Evolutionary conservation across 108 stramenopile genomes (phyloP), one percentile per base, ranked within the genome.

Genomic region (Cyclostephanos tholiformis): DNA sequence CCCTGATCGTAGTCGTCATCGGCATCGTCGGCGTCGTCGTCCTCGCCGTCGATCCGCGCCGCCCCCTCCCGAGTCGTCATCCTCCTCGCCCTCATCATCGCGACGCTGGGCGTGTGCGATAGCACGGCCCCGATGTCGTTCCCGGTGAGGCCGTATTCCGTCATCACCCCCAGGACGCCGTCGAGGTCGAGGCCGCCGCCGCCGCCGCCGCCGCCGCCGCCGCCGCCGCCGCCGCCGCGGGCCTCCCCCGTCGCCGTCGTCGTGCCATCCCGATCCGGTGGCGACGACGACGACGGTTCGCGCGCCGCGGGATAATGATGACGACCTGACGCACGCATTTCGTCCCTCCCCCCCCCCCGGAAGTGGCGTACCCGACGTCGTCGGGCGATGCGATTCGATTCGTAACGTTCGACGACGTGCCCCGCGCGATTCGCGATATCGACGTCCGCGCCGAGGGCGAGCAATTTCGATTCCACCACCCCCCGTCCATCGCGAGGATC

Each of bases 101-200:
- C 85, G 49, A 93, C 56, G 62, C 85, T 86, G 1, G 91, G 91
- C 7, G 86, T 90, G 72, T 93, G 91, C 12, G 80, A 75, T 10
- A 93, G 66, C 10, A 90, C 79, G 19, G 87, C 78, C 38, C 85
- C 80, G 53, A 90, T 71, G 64, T 93, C 91, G 10, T 62, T 83
- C 8, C 85, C 85, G 7, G 88, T 89, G 46, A 93, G 56, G 0
- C 91, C 89, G 60, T 79, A 72, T 44, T 86, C 89, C 39, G 69
- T 63, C 78, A 92, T 68, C 35, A 89, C 71, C 0, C 57, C 59
- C 0, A 92, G 51, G 2, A 87, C 77, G 41, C 79, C 86, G 27
- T 83, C 75, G 36, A 91, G 81, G 38, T 79, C 75, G 76, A 79
- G 7, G 41, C 69, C 2, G 55, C 59, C 77, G 41, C 79, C 86